Evolutionary conservation across 441 rosid genomes (phyloP).

Genomic region (Croton setiger): DNA sequence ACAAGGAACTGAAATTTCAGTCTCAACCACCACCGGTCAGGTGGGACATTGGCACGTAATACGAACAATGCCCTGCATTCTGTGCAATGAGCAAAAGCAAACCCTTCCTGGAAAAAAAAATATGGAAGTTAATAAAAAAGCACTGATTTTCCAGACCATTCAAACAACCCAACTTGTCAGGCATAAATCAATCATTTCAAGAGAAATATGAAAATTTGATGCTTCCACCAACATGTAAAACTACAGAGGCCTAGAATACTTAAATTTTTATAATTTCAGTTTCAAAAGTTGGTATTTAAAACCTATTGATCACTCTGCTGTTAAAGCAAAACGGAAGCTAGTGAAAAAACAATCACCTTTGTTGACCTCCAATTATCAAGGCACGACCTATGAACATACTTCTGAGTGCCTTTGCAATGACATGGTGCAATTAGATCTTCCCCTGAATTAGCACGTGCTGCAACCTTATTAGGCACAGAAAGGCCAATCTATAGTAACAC

Average conservation of each 20-base stretch:
- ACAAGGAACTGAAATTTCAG: constrained; percentile 97
- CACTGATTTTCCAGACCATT: background rate
- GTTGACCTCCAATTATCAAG: constrained; percentile 99
- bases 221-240: background rate
- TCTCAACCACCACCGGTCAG: constrained; percentile 99
- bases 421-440: constrained; percentile 97
- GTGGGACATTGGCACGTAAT: constrained; percentile 91
- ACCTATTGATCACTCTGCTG: constrained; percentile 10
- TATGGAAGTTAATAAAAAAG: constrained; percentile 15
- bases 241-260: background rate
- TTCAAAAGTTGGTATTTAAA: background rate
- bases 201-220: background rate
- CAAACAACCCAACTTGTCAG: constrained; percentile 7
- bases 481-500: background rate
- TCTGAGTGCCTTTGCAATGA: constrained; percentile 98
- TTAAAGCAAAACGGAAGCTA: constrained; percentile 14
- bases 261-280: background rate
- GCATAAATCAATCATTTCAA: background rate
- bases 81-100: constrained; percentile 99
- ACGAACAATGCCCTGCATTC: constrained; percentile 94
- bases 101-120: constrained; percentile 91
- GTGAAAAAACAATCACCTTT: constrained; percentile 50
- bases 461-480: constrained; percentile 15
- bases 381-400: constrained; percentile 93
- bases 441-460: constrained; percentile 42